Evolutionary conservation across 2,329 filamentous ascomycete species (phyloP), one percentile per base, ranked within the genome.

Genomic region (Teratosphaeriaceae sp.): DNA sequence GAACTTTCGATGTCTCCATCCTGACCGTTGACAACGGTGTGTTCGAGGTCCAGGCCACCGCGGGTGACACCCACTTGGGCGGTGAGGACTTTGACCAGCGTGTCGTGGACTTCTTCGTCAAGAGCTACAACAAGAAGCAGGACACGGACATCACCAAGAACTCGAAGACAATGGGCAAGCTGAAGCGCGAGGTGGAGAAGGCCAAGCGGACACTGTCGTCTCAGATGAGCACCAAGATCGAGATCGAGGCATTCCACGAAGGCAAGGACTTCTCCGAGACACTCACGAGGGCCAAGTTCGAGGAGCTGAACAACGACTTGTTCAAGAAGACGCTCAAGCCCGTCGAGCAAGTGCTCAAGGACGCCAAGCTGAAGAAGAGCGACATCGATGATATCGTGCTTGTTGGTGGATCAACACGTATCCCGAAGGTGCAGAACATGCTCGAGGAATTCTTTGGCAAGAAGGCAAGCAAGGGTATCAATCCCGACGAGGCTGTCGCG

Each of bases 271-370:
- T 97, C 78, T 96, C 89, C 38, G 90, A 97, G 82, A 96, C 88
- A 51, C 80, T 98, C 41, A 96, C 90, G 68, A 87, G 90, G 60
- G 92, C 92, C 78, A 97, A 97, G 80, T 97, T 98, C 63, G 92
- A 98, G 75, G 90, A 97, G 74, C 80, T 97, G 61, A 97, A 97
- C 85, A 89, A 89, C 59, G 90, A 97, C 63, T 83, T 97, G 50
- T 97, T 97, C 84, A 95, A 95, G 84, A 94, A 92, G 80, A 97
- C 92, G 46, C 80, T 97, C 55, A 95, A 96, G 82, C 90, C 92
- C 45, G 92, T 97, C 56, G 88, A 97, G 76, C 89, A 96, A 79
- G 92, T 97, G 56, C 80, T 98, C 65, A 94, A 95, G 78, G 92
- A 97, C 59, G 88, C 89, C 67, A 95, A 96, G 78, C 78, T 96